Percentiles rank a stretch among this genome's conserved stretches.
Evolutionary conservation across 2,329 filamentous ascomycete genomes (phyloP).

Genomic region (Aurifilum marmelostoma): DNA sequence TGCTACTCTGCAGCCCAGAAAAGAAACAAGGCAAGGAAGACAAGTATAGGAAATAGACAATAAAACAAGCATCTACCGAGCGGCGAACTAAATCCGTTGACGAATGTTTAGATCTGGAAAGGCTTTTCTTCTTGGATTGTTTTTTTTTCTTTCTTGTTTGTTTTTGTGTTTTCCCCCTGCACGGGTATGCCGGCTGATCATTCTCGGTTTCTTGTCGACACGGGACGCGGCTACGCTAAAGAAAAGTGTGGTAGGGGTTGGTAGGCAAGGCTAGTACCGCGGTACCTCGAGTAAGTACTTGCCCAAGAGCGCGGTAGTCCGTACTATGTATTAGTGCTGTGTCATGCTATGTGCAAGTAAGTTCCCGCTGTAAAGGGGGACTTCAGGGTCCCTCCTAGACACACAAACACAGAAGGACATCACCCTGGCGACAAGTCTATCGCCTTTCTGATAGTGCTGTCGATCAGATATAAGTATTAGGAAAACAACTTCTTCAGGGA

Average conservation of each 20-base stretch:
- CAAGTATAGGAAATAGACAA: not conserved
- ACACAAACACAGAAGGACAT: not conserved
- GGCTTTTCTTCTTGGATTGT: not conserved
- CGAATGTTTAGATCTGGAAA: not conserved
- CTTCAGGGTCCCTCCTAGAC: not conserved
- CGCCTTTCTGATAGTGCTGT: constrained; percentile 1
- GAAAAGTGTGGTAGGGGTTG: not conserved
- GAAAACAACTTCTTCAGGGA: not conserved
- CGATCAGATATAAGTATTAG: not conserved
- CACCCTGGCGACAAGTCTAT: not conserved
- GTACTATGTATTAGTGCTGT: not conserved
- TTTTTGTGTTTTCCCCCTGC: not conserved
- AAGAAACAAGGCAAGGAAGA: not conserved
- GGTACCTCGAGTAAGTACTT: not conserved
- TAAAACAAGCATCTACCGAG: not conserved
- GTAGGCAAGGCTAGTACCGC: not conserved
- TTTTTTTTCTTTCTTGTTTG: not conserved
- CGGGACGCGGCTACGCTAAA: constrained; percentile 7
- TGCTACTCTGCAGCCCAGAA: not conserved
- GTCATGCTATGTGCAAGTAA: not conserved
- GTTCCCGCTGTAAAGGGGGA: not conserved
- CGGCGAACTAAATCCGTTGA: not conserved
- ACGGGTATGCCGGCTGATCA: constrained; percentile 5
- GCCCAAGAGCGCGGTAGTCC: no score
- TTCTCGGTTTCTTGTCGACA: not conserved